These are phyloP conservation scores for Paraphoma chrysanthemicola DNA, from an alignment of 2,329 filamentous ascomycete species.

Conservation along the genomic window DNA sequence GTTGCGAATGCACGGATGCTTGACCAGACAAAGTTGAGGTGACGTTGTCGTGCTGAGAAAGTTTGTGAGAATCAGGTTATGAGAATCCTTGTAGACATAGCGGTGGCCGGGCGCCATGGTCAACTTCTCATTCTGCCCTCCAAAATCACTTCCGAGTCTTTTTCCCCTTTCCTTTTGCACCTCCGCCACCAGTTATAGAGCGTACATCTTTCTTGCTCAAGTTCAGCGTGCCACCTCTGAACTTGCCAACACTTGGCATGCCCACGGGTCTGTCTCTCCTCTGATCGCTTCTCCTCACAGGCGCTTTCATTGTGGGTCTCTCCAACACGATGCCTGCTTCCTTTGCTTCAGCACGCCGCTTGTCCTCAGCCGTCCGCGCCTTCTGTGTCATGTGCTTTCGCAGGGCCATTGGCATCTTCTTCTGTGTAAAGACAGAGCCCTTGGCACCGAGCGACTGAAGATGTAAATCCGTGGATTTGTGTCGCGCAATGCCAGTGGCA, in stretches of 20 bases:
- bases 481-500: constrained; percentile 72
- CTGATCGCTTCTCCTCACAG: constrained; percentile 55
- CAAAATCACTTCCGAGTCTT: constrained; percentile 13
- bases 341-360: constrained; percentile 76
- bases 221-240: constrained; percentile 79
- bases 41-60: no score
- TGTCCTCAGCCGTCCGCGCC: constrained; percentile 69
- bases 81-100: no score
- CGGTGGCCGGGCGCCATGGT: no score
- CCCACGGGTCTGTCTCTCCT: constrained; percentile 70
- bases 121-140: no score
- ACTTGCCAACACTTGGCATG: constrained; percentile 78
- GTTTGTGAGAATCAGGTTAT: no score
- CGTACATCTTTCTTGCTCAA: constrained; percentile 79
- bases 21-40: no score
- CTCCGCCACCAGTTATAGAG: constrained; percentile 65
- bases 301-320: constrained; percentile 48
- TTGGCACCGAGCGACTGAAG: constrained; percentile 83
- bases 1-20: no score
- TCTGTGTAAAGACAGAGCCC: constrained; percentile 74
- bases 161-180: constrained; percentile 42
- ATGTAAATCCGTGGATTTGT: constrained; percentile 83
- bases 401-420: constrained; percentile 87
- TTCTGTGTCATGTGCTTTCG: constrained; percentile 83
- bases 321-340: constrained; percentile 94